phyloP scores from a whole-genome alignment of 495 filamentous ascomycete genomes.

The Thermochaetoides thermophila region DNA sequence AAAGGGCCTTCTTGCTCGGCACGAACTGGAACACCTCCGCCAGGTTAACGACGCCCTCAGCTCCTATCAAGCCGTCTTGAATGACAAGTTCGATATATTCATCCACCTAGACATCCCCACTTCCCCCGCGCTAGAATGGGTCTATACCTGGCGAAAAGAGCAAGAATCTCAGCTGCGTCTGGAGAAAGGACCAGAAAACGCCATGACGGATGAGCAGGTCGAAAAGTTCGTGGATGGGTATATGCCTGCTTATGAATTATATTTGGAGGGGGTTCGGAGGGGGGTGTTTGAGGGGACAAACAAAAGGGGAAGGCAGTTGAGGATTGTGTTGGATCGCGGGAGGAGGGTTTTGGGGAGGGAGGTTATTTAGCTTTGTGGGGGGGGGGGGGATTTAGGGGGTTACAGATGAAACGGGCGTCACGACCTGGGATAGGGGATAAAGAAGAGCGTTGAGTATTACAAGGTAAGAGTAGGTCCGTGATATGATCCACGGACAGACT shows the following conservation, averaged over 20 bases:
- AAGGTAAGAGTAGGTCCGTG: too few species aligned
- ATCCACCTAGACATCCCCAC: conserved; percentile 88
- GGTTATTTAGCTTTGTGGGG: too few species aligned
- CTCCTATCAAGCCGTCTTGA: conserved; percentile 56
- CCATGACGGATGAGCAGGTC: conserved; percentile 55
- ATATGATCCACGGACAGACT: too few species aligned
- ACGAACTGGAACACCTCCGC: conserved; percentile 45
- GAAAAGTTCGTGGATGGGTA: conserved; percentile 40
- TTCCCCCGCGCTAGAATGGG: conserved; percentile 58
- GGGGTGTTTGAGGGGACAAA: conserved; percentile 40
- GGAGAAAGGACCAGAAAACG: conserved; percentile 24
- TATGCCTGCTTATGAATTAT: conserved; percentile 55
- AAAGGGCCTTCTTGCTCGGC: too few species aligned
- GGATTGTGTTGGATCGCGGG: conserved; percentile 54
- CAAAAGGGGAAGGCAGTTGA: conserved; percentile 44
- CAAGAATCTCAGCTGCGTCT: conserved; percentile 58
- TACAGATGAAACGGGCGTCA: too few species aligned
- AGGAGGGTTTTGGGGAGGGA: conserved; percentile 45
- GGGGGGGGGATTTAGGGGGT: too few species aligned
- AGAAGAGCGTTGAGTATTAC: too few species aligned
- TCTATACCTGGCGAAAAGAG: conserved; percentile 78
- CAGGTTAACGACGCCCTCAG: conserved; percentile 58
- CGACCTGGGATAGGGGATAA: too few species aligned
- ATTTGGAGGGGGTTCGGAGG: conserved; percentile 46
- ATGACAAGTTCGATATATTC: conserved; percentile 57